phyloP scores from a whole-genome alignment of 257 asterid genomes.

The Hygrophila difformis region DNA sequence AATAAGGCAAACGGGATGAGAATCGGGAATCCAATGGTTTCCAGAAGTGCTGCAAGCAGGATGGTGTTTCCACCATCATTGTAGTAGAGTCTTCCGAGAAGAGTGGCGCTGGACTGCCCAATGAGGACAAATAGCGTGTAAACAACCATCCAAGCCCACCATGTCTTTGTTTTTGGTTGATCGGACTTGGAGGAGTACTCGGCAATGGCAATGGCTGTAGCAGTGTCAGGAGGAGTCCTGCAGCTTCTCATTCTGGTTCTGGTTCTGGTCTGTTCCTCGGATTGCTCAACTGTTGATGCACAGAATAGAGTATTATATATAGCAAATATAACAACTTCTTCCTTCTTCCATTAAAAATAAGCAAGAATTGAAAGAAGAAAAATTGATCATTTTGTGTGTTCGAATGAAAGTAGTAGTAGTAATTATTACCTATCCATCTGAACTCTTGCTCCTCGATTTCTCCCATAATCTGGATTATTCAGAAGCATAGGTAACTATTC shows the following conservation, averaged over 20 bases:
- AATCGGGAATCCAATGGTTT: constrained; percentile 44
- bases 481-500: not conserved
- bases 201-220: not conserved
- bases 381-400: no score
- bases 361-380: no score
- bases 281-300: constrained; percentile 15
- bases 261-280: constrained; percentile 3
- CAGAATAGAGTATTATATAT: not conserved
- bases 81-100: constrained; percentile 43
- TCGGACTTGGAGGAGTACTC: not conserved
- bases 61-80: constrained; percentile 44
- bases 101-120: constrained; percentile 35
- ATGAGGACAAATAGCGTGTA: constrained; percentile 28
- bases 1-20: constrained; percentile 35
- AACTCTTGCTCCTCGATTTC: constrained; percentile 11
- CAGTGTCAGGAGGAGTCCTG: no score
- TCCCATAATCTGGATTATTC: constrained; percentile 8
- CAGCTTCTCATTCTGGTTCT: no score
- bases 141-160: constrained; percentile 35
- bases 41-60: constrained; percentile 38
- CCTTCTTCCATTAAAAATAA: no score
- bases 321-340: no score
- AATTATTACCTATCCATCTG: constrained; percentile 11
- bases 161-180: constrained; percentile 11
- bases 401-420: not conserved